phyloP scores from a whole-genome alignment of 768 basidiomycete species.

The Lactifluus hygrophoroides region DNA sequence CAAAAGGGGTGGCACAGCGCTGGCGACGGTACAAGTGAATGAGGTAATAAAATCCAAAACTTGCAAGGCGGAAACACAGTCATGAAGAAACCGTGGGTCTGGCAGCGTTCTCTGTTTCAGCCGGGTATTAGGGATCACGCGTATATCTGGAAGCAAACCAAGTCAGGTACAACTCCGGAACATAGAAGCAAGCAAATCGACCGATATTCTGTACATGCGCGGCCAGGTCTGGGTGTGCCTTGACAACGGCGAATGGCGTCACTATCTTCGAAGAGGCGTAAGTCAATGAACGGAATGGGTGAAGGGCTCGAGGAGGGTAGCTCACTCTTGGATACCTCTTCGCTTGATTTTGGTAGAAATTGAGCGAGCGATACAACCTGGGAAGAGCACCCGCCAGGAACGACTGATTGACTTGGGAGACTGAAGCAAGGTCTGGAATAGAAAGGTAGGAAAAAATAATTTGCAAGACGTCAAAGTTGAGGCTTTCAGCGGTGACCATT shows the following conservation, averaged over 20 bases:
- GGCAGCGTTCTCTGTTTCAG: slow-evolving; percentile 16
- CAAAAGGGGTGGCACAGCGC: slow-evolving; percentile 44
- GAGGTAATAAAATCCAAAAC: slow-evolving; percentile 44
- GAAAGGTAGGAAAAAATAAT: slow-evolving; percentile 50
- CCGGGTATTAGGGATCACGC: slow-evolving; percentile 36
- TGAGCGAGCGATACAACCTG: slow-evolving; percentile 48
- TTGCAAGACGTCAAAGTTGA: slow-evolving; percentile 67
- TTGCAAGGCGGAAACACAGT: slow-evolving; percentile 41
- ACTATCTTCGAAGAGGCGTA: slow-evolving; percentile 29
- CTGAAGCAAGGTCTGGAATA: slow-evolving; percentile 45
- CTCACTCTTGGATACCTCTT: slow-evolving; percentile 49
- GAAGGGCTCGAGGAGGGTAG: background rate
- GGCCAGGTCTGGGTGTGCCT: slow-evolving; percentile 43
- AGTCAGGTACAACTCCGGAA: background rate
- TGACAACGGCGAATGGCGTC: slow-evolving; percentile 55
- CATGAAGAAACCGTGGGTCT: slow-evolving; percentile 42
- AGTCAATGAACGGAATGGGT: background rate
- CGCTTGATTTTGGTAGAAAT: slow-evolving; percentile 45
- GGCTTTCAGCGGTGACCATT: slow-evolving; percentile 60
- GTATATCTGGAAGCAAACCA: slow-evolving; percentile 36
- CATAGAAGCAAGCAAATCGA: slow-evolving; percentile 24
- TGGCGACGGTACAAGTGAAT: slow-evolving; percentile 44
- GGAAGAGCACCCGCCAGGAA: slow-evolving; percentile 60
- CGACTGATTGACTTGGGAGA: slow-evolving; percentile 55
- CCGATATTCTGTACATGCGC: slow-evolving; percentile 55